Percentiles rank a stretch among this genome's conserved stretches.
Evolutionary conservation across 345 rosid species (phyloP).

Genomic region (Acer campestre): DNA sequence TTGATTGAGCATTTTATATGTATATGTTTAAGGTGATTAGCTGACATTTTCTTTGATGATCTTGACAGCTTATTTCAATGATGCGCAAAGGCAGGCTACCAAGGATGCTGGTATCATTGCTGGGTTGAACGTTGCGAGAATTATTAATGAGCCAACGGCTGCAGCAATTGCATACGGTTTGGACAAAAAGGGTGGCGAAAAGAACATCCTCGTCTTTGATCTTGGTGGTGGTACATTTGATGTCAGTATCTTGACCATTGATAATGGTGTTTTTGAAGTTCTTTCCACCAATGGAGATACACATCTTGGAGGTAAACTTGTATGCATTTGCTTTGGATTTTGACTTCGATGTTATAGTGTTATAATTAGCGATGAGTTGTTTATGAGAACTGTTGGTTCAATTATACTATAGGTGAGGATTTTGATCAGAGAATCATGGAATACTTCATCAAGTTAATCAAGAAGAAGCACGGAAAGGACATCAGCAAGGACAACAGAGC

Average conservation of each 20-base stretch:
- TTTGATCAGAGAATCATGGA: slow-evolving; percentile 39
- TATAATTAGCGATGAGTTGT: neutral
- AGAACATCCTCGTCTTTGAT: slow-evolving; percentile 33
- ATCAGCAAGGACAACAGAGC: slow-evolving; percentile 36
- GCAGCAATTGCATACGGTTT: slow-evolving; percentile 34
- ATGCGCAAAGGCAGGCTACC: slow-evolving; percentile 33
- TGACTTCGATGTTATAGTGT: neutral
- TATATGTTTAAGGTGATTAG: neutral
- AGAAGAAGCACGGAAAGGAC: slow-evolving; percentile 36
- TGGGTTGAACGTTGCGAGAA: slow-evolving; percentile 27
- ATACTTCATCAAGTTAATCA: slow-evolving; percentile 33
- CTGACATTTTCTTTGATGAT: neutral
- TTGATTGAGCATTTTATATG: too few relatives aligned
- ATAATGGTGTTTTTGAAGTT: slow-evolving; percentile 32
- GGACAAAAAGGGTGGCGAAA: slow-evolving; percentile 33
- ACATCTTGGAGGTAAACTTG: slow-evolving; percentile 23
- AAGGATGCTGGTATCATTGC: slow-evolving; percentile 31
- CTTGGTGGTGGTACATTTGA: slow-evolving; percentile 19
- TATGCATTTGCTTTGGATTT: neutral
- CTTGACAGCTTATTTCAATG: slow-evolving; percentile 27
- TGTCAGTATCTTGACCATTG: slow-evolving; percentile 32
- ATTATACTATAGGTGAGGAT: slow-evolving; percentile 22
- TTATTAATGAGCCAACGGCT: slow-evolving; percentile 33
- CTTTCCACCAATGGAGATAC: slow-evolving; percentile 33
- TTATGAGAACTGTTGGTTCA: neutral